These are phyloP conservation scores for Lignosus rhinocerotis DNA, from an alignment of 1,284 basidiomycete genomes.

Conservation along the genomic window DNA sequence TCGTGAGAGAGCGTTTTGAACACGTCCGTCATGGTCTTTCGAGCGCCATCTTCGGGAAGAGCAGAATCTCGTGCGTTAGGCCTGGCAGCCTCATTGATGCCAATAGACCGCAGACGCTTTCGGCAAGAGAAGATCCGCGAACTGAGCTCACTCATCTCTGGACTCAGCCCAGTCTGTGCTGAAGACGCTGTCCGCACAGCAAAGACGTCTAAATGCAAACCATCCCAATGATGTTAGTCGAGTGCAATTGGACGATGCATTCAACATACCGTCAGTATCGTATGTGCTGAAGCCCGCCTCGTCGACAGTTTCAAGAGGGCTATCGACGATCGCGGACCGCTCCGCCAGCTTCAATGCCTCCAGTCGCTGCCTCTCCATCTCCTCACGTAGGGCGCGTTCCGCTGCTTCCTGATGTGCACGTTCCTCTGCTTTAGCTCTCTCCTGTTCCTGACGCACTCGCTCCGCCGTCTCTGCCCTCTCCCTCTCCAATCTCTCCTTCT, in stretches of 20 bases:
- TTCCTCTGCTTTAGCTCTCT: conserved; percentile 30
- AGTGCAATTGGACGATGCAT: neutral
- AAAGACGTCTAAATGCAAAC: conserved; percentile 53
- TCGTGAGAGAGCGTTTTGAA: conserved; percentile 50
- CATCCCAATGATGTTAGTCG: neutral
- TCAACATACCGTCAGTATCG: conserved; percentile 31
- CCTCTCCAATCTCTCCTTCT: conserved; percentile 16
- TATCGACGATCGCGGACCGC: conserved; percentile 8
- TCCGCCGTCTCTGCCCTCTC: conserved; percentile 25
- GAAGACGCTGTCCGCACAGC: conserved; percentile 41
- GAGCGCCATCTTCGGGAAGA: conserved; percentile 54
- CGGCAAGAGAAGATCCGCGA: conserved; percentile 41
- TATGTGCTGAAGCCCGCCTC: conserved; percentile 19
- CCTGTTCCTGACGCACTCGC: conserved; percentile 10
- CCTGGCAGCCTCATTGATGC: conserved; percentile 54
- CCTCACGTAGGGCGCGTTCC: conserved; percentile 18
- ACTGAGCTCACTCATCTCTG: conserved; percentile 32
- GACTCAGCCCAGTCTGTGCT: conserved; percentile 22
- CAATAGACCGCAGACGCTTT: conserved; percentile 60
- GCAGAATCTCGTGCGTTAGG: conserved; percentile 44
- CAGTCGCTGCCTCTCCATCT: conserved; percentile 19
- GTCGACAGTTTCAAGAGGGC: conserved; percentile 22
- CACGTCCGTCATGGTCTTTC: conserved; percentile 44
- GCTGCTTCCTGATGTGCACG: conserved; percentile 16
- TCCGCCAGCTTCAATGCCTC: conserved; percentile 16